These are phyloP conservation scores for Gelatoporia subvermispora DNA, from an alignment of 768 basidiomycete genomes.

Conservation along the genomic window DNA sequence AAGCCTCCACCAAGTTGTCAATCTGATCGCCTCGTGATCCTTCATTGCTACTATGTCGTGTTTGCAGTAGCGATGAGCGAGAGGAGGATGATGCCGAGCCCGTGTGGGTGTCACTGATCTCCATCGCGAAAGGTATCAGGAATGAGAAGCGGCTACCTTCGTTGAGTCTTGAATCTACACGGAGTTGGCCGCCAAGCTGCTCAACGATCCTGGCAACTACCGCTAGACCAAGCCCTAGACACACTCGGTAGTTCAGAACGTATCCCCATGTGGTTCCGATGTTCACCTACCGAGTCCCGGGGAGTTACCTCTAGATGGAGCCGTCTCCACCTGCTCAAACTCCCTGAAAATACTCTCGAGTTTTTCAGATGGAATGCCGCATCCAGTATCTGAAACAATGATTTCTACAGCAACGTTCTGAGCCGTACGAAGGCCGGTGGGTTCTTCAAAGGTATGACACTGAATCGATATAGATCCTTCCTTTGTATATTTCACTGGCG, in stretches of 20 bases:
- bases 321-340: conserved; percentile 69
- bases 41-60: conserved; percentile 21
- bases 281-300: conserved; percentile 44
- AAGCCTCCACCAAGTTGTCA: conserved; percentile 40
- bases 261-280: not conserved
- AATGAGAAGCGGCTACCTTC: conserved; percentile 71
- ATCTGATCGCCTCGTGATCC: conserved; percentile 26
- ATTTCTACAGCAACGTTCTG: conserved; percentile 61
- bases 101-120: conserved; percentile 14
- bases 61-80: conserved; percentile 11
- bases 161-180: conserved; percentile 66
- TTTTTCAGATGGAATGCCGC: conserved; percentile 61
- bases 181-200: conserved; percentile 73
- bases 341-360: conserved; percentile 76
- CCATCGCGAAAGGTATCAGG: conserved; percentile 56
- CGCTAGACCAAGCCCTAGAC: conserved; percentile 64
- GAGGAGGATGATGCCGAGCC: conserved; percentile 5
- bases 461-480: conserved; percentile 56
- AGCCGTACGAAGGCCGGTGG: conserved; percentile 41
- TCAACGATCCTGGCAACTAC: conserved; percentile 79
- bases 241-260: not conserved
- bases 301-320: conserved; percentile 31
- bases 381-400: conserved; percentile 65
- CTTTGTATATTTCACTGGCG: conserved; percentile 65
- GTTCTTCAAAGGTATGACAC: conserved; percentile 48